Evolutionary conservation across 495 filamentous ascomycete species (phyloP), one percentile per base, ranked within the genome.

Genomic region (Penicillium daleae): DNA sequence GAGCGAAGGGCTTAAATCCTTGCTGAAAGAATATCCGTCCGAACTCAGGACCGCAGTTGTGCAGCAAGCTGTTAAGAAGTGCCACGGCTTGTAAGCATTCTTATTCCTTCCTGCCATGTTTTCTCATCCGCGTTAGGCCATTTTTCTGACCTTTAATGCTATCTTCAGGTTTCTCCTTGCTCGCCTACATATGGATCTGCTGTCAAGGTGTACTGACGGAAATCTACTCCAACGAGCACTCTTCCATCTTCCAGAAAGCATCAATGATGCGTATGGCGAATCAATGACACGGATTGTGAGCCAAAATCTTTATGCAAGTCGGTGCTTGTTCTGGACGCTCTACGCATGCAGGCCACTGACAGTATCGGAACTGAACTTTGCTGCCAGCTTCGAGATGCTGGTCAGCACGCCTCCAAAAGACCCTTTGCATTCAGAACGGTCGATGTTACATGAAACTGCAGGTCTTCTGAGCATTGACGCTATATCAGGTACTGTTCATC

Each of bases 211-310:
- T 52, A 66, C 49, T 0, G 66, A 76, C 35, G 48, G 59, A 2
- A 61, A 10, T 49, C 39, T 76, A 6, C 63, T 73, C 26, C 50
- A 78, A 48, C 62, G 62, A 46, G 66, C 74, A 0, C 63, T 78
- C 2, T 9, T 57, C 2, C 72, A 76, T 59, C 55, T 78, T 0
- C 73, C 75, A 0, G 66, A 73, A 40, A 78, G 54, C n/a, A 51
- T 78, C 0, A 63, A 31, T 26, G 75, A 76, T 2, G 69, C 75
- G 2, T 78, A 78, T 40, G 73, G 67, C 0, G 75, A 78, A 53
- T 49, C 70, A 3, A 75, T 78, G 73, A 76, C 65, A 6, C 70
- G 61, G 15, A 42, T 78, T 6, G 64, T 73, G 0, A 74, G 75
- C 33, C 62, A 68, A 22, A 69, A 57, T 22, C 49, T 61, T 6